A percentile compares a stretch with the other conserved stretches of the same genome.
These are phyloP conservation scores for Aspergillus pseudonomiae DNA, from an alignment of 2,329 filamentous ascomycete genomes.

Conservation along the genomic window DNA sequence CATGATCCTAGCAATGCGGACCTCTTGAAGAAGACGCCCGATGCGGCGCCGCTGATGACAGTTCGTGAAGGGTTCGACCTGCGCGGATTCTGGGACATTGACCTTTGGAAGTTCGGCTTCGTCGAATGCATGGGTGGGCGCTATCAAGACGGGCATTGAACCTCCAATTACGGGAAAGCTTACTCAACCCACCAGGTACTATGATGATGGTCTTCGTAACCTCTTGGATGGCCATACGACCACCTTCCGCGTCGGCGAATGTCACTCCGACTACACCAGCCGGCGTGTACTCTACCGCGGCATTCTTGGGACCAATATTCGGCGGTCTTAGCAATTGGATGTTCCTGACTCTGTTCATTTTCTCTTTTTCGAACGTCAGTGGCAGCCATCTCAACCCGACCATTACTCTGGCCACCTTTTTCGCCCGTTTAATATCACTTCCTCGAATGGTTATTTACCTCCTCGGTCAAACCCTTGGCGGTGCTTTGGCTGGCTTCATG, in stretches of 20 bases:
- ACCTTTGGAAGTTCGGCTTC: constrained; percentile 46
- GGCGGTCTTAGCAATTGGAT: constrained; percentile 45
- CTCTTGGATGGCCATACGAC: constrained; percentile 22
- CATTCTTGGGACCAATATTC: constrained; percentile 35
- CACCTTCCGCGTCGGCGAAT: constrained; percentile 2
- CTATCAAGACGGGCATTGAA: background rate
- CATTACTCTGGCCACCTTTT: constrained; percentile 58
- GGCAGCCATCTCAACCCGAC: constrained; percentile 59
- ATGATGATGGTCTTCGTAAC: constrained; percentile 34
- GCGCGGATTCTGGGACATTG: constrained; percentile 34
- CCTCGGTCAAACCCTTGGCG: constrained; percentile 49
- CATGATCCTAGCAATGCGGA: constrained; percentile 30
- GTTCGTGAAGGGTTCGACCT: constrained; percentile 39
- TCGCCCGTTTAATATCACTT: constrained; percentile 53
- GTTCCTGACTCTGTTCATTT: constrained; percentile 54
- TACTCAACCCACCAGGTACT: constrained; percentile 16
- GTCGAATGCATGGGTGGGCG: constrained; percentile 43
- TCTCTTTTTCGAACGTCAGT: constrained; percentile 51
- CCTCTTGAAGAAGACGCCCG: constrained; percentile 33
- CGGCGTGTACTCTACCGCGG: constrained; percentile 31
- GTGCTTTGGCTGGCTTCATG: constrained; percentile 49
- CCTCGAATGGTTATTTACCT: constrained; percentile 54
- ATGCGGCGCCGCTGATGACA: constrained; percentile 41
- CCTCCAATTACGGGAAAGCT: background rate
- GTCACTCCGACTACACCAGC: constrained; percentile 7